phyloP scores from a whole-genome alignment of 2,329 filamentous ascomycete genomes.

The Fusarium proliferatum region DNA sequence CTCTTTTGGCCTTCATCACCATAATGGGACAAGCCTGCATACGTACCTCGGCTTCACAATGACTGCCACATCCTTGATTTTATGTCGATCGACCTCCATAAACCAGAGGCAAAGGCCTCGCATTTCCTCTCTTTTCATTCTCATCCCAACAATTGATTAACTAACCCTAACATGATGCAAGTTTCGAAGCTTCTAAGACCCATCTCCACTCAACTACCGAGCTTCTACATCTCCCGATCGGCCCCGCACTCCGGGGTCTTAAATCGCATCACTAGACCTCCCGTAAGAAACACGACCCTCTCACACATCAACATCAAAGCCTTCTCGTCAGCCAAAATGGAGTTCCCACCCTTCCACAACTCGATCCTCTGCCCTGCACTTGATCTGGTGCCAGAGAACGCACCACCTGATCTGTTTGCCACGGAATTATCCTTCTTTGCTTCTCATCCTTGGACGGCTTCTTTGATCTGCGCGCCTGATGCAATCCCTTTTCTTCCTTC shows the following conservation, averaged over 20 bases:
- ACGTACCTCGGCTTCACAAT: constrained; percentile 30
- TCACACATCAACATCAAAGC: constrained; percentile 15
- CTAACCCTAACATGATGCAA: constrained; percentile 18
- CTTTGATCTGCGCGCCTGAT: constrained; percentile 43
- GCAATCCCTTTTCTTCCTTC: constrained; percentile 50
- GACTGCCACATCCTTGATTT: constrained; percentile 11
- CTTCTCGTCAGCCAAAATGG: constrained; percentile 35
- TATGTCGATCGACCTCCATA: constrained; percentile 5
- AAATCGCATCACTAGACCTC: constrained; percentile 2
- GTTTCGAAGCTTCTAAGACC: constrained; percentile 15
- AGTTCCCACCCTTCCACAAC: constrained; percentile 29
- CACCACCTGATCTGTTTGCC: constrained; percentile 42
- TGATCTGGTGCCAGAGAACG: constrained; percentile 43
- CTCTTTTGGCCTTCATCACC: constrained; percentile 4
- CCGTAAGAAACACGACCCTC: constrained; percentile 6
- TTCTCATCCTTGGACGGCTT: constrained; percentile 51
- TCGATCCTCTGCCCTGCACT: constrained; percentile 49
- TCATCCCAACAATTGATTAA: background rate
- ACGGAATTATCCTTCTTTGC: constrained; percentile 48
- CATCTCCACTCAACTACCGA: constrained; percentile 22
- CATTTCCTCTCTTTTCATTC: background rate
- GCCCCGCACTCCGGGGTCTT: constrained; percentile 22
- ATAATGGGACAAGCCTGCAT: constrained; percentile 9
- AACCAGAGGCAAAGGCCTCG: background rate
- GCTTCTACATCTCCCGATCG: constrained; percentile 12